Evolutionary conservation across 495 filamentous ascomycete genomes (phyloP).

Genomic region (Neurospora sp.): DNA sequence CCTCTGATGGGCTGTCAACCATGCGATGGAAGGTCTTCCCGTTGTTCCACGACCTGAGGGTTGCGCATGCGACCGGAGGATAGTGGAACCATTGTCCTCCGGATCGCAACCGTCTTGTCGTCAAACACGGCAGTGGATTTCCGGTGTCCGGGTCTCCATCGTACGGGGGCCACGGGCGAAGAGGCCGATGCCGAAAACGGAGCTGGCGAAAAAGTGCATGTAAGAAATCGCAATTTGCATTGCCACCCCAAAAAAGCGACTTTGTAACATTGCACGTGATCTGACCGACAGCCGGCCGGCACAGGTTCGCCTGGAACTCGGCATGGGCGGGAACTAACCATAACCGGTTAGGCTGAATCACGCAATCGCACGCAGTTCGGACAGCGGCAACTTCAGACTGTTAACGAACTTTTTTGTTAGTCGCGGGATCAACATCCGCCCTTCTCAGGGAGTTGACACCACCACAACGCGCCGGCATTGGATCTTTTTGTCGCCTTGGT

Average conservation of each 20-base stretch:
- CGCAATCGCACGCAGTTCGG: slow-evolving; percentile 15
- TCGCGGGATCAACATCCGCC: background rate
- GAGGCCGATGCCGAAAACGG: background rate
- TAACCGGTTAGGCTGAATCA: slow-evolving; percentile 17
- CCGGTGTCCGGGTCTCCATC: background rate
- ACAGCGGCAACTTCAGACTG: slow-evolving; percentile 1
- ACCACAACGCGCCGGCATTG: background rate
- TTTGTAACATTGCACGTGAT: background rate
- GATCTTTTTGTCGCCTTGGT: background rate
- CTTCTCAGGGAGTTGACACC: background rate
- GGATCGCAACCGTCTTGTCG: background rate
- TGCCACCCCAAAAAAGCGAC: background rate
- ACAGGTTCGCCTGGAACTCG: background rate
- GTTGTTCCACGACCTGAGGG: background rate
- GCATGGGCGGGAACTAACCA: background rate
- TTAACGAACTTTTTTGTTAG: background rate
- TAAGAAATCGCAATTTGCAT: background rate
- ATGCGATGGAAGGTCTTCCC: background rate
- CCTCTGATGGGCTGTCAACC: background rate
- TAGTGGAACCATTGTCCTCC: background rate
- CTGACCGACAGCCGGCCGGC: background rate
- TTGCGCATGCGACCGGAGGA: background rate
- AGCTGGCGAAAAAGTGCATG: background rate
- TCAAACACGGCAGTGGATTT: background rate
- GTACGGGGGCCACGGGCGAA: background rate